phyloP scores from a whole-genome alignment of 305 asterid species.

The Fraxinus floribunda region DNA sequence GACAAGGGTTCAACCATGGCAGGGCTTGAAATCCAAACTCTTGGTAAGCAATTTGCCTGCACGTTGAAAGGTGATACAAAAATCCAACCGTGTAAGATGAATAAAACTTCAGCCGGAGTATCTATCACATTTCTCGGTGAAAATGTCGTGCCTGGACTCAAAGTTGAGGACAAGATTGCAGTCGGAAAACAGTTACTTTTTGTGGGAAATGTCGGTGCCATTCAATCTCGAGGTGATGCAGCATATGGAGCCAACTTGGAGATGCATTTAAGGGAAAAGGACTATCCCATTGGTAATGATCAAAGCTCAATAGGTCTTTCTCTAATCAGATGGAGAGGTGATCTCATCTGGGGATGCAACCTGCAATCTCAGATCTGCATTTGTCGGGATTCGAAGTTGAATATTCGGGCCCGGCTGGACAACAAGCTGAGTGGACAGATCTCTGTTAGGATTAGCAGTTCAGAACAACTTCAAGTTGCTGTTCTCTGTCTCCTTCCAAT shows the following conservation, averaged over 20 bases:
- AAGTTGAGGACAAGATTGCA: conserved; percentile 34
- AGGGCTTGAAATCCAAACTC: conserved; percentile 30
- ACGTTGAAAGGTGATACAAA: conserved; percentile 34
- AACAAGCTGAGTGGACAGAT: conserved; percentile 46
- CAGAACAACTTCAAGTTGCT: conserved; percentile 51
- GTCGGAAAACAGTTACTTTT: conserved; percentile 32
- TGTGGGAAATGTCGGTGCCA: conserved; percentile 35
- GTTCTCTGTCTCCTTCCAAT: conserved; percentile 36
- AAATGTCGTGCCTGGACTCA: conserved; percentile 27
- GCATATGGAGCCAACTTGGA: conserved; percentile 43
- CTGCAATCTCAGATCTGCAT: conserved; percentile 40
- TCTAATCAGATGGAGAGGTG: conserved; percentile 37
- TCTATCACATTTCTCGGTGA: conserved; percentile 33
- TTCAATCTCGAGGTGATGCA: conserved; percentile 33
- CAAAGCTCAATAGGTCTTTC: conserved; percentile 37
- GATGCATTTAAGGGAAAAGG: conserved; percentile 28
- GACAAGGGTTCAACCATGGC: conserved; percentile 36
- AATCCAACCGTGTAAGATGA: conserved; percentile 21
- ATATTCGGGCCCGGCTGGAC: conserved; percentile 36
- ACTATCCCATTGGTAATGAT: conserved; percentile 27
- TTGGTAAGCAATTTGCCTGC: conserved; percentile 32
- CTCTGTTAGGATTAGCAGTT: conserved; percentile 44
- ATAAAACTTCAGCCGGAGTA: conserved; percentile 36
- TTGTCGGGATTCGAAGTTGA: conserved; percentile 35
- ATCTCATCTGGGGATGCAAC: conserved; percentile 40